Evolutionary conservation across 1,284 basidiomycete species (phyloP).

Genomic region (Lignosus rhinocerotis): DNA sequence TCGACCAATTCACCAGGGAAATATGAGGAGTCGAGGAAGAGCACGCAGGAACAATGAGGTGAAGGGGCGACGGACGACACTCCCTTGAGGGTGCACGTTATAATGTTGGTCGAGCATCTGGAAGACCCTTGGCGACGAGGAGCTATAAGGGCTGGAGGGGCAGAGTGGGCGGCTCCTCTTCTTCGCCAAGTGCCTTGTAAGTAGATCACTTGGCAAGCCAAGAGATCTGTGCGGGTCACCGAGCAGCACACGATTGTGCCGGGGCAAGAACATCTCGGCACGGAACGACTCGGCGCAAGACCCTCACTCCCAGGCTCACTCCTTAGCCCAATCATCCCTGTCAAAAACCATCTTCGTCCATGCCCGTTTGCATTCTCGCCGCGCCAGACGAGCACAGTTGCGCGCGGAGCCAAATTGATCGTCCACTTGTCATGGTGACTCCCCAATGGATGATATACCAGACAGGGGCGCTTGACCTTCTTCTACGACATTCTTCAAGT

Average conservation of each 20-base stretch:
- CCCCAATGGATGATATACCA: too few relatives aligned
- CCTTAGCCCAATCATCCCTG: too few relatives aligned
- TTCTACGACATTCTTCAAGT: too few relatives aligned
- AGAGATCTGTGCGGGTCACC: conserved; percentile 17
- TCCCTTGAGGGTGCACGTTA: conserved; percentile 9
- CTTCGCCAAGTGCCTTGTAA: conserved; percentile 21
- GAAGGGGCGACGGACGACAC: not conserved
- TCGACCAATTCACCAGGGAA: not conserved
- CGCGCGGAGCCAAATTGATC: not conserved
- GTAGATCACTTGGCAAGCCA: conserved; percentile 23
- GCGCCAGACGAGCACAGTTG: not conserved
- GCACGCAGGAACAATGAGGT: not conserved
- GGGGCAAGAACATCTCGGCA: not conserved
- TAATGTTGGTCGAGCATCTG: conserved; percentile 16
- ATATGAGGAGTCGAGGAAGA: not conserved
- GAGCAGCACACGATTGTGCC: conserved; percentile 12
- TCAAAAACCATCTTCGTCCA: not conserved
- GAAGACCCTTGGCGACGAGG: conserved; percentile 22
- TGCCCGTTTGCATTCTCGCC: not conserved
- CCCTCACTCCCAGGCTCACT: not conserved
- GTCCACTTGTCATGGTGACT: not conserved
- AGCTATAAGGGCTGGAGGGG: conserved; percentile 15
- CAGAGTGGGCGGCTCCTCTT: conserved; percentile 15
- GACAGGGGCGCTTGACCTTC: too few relatives aligned
- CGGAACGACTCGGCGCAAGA: not conserved